Conservation (phyloP, 805 yeast genomes). For the Wickerhamiella galacta region DNA sequence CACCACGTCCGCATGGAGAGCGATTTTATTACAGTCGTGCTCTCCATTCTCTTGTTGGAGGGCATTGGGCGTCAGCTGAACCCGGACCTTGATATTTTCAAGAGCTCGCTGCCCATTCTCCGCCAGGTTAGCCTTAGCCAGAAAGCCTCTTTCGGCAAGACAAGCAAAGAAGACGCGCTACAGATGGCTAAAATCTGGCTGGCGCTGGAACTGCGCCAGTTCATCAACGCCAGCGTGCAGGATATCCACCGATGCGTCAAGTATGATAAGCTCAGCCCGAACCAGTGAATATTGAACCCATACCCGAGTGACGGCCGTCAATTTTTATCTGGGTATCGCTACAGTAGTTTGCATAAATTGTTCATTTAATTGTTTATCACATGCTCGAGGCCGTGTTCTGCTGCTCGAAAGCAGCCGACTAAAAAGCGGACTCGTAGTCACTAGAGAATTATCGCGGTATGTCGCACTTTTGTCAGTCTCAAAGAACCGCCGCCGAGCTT, state of each 20-base stretch:
- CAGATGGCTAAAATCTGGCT: conserved; percentile 85
- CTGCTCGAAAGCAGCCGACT: too few relatives aligned
- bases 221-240: conserved; percentile 66
- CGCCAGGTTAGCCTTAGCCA: conserved; percentile 50
- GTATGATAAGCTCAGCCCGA: conserved; percentile 51
- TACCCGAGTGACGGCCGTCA: background rate
- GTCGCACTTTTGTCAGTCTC: too few relatives aligned
- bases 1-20: conserved; percentile 98
- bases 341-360: too few relatives aligned
- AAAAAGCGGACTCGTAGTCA: too few relatives aligned
- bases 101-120: conserved; percentile 76
- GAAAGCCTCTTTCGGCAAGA: conserved; percentile 25
- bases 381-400: too few relatives aligned
- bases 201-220: conserved; percentile 74
- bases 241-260: conserved; percentile 43
- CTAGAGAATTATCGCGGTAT: too few relatives aligned
- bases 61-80: conserved; percentile 92
- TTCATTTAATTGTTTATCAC: too few relatives aligned
- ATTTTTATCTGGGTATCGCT: too few relatives aligned
- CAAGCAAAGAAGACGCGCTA: conserved; percentile 33
- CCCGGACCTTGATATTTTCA: conserved; percentile 84
- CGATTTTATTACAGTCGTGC: conserved; percentile 88
- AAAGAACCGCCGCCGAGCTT: too few relatives aligned
- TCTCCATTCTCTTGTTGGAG: conserved; percentile 77
- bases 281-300: conserved; percentile 31